phyloP scores from a whole-genome alignment of 1,284 basidiomycete species.

The Heterobasidion annosum region DNA sequence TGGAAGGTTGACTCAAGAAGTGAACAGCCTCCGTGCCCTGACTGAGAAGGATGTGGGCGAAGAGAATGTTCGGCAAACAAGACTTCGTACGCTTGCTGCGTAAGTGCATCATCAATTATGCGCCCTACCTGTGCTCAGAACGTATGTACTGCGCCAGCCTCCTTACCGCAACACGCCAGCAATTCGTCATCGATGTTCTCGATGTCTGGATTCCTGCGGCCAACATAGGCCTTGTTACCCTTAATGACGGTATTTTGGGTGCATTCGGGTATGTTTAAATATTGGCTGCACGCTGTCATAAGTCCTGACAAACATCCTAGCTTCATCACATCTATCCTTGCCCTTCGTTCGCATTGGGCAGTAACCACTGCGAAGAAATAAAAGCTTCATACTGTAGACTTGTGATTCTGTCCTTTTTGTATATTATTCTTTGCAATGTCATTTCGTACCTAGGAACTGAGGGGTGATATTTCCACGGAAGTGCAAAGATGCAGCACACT shows the following conservation, averaged over 20 bases:
- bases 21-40: constrained; percentile 37
- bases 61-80: constrained; percentile 58
- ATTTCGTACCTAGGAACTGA: background rate
- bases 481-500: no score
- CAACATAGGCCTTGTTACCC: constrained; percentile 65
- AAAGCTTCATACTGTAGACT: background rate
- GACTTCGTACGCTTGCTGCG: constrained; percentile 48
- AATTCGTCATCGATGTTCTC: constrained; percentile 74
- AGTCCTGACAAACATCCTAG: constrained; percentile 21
- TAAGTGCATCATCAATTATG: constrained; percentile 23
- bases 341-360: constrained; percentile 44
- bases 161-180: constrained; percentile 57
- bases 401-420: background rate
- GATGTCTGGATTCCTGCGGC: constrained; percentile 90
- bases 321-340: constrained; percentile 52
- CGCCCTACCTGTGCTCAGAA: constrained; percentile 1
- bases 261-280: constrained; percentile 61
- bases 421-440: background rate
- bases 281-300: background rate
- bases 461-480: no score
- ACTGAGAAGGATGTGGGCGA: constrained; percentile 60
- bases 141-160: constrained; percentile 34
- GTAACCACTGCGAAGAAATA: constrained; percentile 25
- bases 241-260: constrained; percentile 86
- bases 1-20: constrained; percentile 50